phyloP scores from a whole-genome alignment of 2,329 filamentous ascomycete genomes.

The Penicillium sp. region DNA sequence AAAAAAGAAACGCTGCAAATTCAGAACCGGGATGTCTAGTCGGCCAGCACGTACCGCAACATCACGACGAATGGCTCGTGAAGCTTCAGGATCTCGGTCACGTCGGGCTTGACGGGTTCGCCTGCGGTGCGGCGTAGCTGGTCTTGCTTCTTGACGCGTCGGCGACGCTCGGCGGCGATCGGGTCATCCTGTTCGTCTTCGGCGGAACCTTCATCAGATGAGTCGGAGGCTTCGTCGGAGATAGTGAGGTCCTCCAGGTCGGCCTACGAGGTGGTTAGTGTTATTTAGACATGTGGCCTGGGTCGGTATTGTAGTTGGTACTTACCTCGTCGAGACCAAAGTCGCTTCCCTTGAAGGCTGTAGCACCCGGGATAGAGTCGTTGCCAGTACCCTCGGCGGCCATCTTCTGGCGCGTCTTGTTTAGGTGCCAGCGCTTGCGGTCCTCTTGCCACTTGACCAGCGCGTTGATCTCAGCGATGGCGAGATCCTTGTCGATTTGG shows the following conservation, averaged over 20 bases:
- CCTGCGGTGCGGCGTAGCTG: conserved; percentile 75
- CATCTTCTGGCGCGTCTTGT: conserved; percentile 99
- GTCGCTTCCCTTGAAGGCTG: conserved; percentile 71
- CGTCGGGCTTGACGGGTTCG: conserved; percentile 75
- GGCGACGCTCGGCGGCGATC: conserved; percentile 78
- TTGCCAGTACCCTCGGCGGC: conserved; percentile 68
- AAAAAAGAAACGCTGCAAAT: neutral
- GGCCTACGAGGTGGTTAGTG: conserved; percentile 39
- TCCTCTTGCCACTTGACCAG: conserved; percentile 93
- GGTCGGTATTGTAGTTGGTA: conserved; percentile 4
- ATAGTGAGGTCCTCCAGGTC: conserved; percentile 85
- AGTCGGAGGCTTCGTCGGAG: conserved; percentile 67
- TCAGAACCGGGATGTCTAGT: conserved; percentile 45
- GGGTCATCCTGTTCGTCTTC: conserved; percentile 76
- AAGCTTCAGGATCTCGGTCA: conserved; percentile 78
- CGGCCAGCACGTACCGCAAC: conserved; percentile 76
- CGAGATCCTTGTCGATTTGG: conserved; percentile 67
- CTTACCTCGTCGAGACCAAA: conserved; percentile 81
- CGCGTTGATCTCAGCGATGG: conserved; percentile 75
- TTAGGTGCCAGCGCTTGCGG: conserved; percentile 95
- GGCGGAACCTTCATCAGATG: conserved; percentile 64
- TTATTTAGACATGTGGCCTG: neutral
- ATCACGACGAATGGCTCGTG: conserved; percentile 77
- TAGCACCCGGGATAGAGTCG: conserved; percentile 53
- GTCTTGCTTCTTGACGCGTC: conserved; percentile 74